These are phyloP conservation scores for Trametes cinnabarina DNA, from an alignment of 768 basidiomycete genomes.

Conservation along the genomic window DNA sequence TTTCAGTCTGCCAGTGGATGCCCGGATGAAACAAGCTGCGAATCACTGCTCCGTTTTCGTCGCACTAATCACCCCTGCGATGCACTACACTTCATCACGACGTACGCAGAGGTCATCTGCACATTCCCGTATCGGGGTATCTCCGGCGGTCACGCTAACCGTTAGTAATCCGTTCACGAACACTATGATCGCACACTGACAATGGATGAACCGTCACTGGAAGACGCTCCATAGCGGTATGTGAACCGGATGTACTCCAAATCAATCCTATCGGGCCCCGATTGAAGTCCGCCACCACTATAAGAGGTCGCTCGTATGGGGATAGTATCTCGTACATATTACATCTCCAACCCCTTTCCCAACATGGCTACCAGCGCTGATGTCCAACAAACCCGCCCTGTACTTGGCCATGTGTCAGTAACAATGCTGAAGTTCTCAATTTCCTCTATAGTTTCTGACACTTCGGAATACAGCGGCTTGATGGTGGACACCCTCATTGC, in stretches of 20 bases:
- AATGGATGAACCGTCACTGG: no score
- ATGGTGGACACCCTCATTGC: constrained; percentile 81
- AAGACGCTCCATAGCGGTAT: background rate
- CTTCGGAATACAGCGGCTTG: constrained; percentile 47
- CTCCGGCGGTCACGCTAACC: no score
- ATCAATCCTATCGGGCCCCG: no score
- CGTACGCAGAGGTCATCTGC: no score
- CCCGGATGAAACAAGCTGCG: background rate
- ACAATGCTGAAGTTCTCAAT: background rate
- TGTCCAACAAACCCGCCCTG: background rate
- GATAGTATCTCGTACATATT: background rate
- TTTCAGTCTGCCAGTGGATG: background rate
- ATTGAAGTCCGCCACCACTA: background rate
- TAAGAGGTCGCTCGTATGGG: background rate
- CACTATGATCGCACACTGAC: no score
- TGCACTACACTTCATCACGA: no score
- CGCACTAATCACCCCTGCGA: no score
- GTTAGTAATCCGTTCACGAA: no score
- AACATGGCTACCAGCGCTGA: constrained; percentile 14
- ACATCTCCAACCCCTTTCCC: background rate
- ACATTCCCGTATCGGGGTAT: no score
- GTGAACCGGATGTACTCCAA: no score
- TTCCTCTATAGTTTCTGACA: no score
- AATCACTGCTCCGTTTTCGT: no score
- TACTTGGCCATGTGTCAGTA: constrained; percentile 23